Evolutionary conservation across 1,284 basidiomycete species (phyloP).

Genomic region (Cutaneotrichosporon sp.): DNA sequence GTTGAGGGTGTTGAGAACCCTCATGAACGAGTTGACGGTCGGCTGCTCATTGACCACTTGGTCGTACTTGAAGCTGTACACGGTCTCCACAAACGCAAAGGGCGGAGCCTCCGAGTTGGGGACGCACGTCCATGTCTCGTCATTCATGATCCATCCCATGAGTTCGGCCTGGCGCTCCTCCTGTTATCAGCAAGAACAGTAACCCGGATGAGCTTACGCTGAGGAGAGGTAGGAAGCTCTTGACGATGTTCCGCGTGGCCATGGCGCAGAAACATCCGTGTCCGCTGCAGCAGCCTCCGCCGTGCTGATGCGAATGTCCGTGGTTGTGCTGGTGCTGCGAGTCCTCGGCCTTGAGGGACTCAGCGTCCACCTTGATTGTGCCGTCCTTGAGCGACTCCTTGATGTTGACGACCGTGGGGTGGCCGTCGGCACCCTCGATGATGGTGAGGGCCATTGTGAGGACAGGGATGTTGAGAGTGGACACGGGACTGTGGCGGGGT

Average conservation of each 20-base stretch:
- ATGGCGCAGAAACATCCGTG: neutral
- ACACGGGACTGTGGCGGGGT: neutral
- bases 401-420: neutral
- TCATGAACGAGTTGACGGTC: conserved; percentile 7
- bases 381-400: neutral
- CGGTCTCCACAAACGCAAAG: neutral
- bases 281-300: neutral
- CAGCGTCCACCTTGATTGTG: too few relatives aligned
- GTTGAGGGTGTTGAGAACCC: neutral
- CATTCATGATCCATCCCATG: neutral
- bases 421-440: neutral
- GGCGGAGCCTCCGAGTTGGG: neutral
- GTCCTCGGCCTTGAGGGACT: neutral
- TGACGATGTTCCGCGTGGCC: conserved; percentile 1
- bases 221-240: neutral
- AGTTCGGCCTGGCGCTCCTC: conserved; percentile 5
- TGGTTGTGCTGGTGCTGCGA: neutral
- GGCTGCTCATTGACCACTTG: neutral
- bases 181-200: neutral
- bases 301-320: neutral
- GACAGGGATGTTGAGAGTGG: neutral
- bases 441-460: neutral
- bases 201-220: neutral
- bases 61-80: conserved; percentile 1
- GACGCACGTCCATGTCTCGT: conserved; percentile 5